A percentile compares a stretch with the other conserved stretches of the same genome.
phyloP scores from a whole-genome alignment of 495 filamentous ascomycete genomes.

The Neurospora terricola region DNA sequence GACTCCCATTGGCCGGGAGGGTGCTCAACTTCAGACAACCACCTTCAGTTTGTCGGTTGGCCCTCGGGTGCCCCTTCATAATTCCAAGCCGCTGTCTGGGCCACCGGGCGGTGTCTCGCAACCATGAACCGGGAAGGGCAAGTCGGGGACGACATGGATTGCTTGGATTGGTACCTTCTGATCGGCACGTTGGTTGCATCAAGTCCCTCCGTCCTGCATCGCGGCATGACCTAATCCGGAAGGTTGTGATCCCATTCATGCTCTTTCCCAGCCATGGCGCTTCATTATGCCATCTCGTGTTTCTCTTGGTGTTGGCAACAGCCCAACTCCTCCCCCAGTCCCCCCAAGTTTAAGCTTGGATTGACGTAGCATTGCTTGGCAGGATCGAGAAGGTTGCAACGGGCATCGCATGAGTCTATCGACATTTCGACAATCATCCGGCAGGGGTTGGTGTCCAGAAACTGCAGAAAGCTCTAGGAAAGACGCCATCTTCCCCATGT shows the following conservation, averaged over 20 bases:
- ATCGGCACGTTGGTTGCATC: background rate
- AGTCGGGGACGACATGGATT: background rate
- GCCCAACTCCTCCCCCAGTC: background rate
- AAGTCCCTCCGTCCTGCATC: background rate
- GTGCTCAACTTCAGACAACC: background rate
- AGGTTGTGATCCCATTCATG: background rate
- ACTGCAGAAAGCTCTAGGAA: background rate
- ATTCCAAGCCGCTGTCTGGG: background rate
- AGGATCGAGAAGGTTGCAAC: background rate
- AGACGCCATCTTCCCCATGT: background rate
- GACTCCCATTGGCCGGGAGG: background rate
- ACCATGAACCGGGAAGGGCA: background rate
- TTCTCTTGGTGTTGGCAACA: background rate
- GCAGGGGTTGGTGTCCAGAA: background rate
- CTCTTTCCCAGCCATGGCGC: background rate
- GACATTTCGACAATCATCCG: background rate
- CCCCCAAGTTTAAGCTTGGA: background rate
- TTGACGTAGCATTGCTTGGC: background rate
- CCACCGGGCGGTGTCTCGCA: background rate
- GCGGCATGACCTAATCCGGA: background rate
- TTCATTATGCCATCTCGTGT: background rate
- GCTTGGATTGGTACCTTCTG: background rate
- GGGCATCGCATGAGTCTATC: background rate
- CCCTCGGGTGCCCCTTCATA: background rate
- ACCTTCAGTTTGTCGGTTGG: background rate